A percentile compares a stretch with the other conserved stretches of the same genome.
phyloP scores from a whole-genome alignment of 2,329 filamentous ascomycete species.

The Cercospora sp. region DNA sequence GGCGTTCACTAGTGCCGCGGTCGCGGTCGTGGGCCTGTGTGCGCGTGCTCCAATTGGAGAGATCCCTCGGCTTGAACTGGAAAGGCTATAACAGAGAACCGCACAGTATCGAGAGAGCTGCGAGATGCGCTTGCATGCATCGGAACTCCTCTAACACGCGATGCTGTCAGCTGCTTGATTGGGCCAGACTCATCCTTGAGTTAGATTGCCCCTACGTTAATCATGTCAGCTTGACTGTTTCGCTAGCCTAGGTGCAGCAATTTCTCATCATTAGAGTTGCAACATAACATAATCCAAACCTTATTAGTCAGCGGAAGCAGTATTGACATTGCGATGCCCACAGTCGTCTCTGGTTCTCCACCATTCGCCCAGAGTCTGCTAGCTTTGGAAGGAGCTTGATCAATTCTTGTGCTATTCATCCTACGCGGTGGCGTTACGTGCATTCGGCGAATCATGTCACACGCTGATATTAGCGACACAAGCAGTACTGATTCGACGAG shows the following conservation, averaged over 20 bases:
- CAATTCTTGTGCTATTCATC: neutral
- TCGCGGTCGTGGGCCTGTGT: neutral
- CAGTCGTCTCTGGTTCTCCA: neutral
- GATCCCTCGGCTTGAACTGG: neutral
- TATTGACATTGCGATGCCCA: neutral
- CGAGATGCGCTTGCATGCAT: neutral
- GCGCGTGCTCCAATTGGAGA: neutral
- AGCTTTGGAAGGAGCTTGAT: neutral
- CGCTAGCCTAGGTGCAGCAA: neutral
- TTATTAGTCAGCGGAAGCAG: neutral
- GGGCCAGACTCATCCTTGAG: neutral
- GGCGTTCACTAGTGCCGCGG: constrained; percentile 13
- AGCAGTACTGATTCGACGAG: neutral
- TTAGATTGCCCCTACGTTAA: neutral
- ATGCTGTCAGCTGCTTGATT: neutral
- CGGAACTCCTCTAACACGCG: neutral
- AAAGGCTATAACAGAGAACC: neutral
- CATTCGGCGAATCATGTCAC: neutral
- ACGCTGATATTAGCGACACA: neutral
- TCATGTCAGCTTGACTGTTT: neutral
- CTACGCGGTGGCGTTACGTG: neutral
- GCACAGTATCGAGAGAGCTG: neutral
- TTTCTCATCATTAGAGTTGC: neutral
- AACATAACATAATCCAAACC: neutral
- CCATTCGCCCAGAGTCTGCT: neutral